phyloP scores from a whole-genome alignment of 768 basidiomycete genomes.

The Pisolithus microcarpus region DNA sequence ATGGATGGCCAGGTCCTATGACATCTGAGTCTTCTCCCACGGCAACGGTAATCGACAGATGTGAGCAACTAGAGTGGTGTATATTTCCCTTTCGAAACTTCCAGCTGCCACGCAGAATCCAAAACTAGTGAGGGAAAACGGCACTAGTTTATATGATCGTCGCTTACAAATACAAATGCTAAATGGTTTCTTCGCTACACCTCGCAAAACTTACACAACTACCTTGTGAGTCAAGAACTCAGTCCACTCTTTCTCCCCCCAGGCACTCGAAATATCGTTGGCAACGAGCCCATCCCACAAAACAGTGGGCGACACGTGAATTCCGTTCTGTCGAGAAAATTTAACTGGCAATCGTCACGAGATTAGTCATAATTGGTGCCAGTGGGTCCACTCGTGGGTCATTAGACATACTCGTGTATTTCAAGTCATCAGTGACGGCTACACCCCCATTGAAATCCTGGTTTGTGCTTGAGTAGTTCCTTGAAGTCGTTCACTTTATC shows the following conservation, averaged over 20 bases:
- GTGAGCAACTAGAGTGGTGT: too few species aligned
- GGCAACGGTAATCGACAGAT: too few species aligned
- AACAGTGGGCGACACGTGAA: constrained; percentile 85
- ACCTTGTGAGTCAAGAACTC: constrained; percentile 64
- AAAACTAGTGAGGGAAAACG: too few species aligned
- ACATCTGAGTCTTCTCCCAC: too few species aligned
- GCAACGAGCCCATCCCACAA: constrained; percentile 73
- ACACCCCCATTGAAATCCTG: constrained; percentile 66
- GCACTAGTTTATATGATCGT: not conserved
- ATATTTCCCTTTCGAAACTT: too few species aligned
- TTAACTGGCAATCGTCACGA: constrained; percentile 54
- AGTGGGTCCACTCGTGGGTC: not conserved
- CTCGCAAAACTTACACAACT: constrained; percentile 21
- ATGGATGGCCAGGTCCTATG: too few species aligned
- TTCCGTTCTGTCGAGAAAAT: constrained; percentile 81
- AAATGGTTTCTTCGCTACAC: not conserved
- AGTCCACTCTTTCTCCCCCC: constrained; percentile 77
- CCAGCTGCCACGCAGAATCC: too few species aligned
- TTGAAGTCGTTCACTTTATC: constrained; percentile 46
- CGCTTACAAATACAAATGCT: not conserved
- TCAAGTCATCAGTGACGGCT: constrained; percentile 79
- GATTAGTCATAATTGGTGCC: not conserved
- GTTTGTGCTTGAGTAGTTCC: constrained; percentile 55
- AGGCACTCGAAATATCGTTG: constrained; percentile 70
- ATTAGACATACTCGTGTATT: constrained; percentile 67